phyloP scores from a whole-genome alignment of 176 grass and related monocot species.

The Ananas comosus region DNA sequence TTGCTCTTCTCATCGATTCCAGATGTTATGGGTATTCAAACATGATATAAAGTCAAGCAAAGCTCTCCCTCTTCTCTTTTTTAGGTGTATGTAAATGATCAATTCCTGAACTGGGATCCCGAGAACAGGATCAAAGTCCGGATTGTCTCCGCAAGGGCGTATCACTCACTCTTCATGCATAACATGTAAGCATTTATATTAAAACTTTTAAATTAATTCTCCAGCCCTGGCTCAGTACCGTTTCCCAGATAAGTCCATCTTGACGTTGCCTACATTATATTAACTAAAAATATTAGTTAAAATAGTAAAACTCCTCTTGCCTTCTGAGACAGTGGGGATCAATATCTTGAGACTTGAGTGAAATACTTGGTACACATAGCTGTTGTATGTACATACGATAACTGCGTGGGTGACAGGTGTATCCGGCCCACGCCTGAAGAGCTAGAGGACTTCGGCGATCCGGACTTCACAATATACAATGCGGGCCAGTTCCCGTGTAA shows the following conservation, averaged over 20 bases:
- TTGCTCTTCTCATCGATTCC: too few relatives aligned
- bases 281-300: slow-evolving; percentile 8
- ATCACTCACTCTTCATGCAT: slow-evolving; percentile 99
- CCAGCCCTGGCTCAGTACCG: slow-evolving; percentile 10
- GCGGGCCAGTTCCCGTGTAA: slow-evolving; percentile 97
- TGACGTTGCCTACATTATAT: slow-evolving; percentile 23
- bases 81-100: slow-evolving; percentile 91
- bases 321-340: slow-evolving; percentile 34
- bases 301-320: slow-evolving; percentile 20
- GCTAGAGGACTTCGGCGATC: slow-evolving; percentile 84
- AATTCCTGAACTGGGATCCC: slow-evolving; percentile 98
- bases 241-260: slow-evolving; percentile 69
- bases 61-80: not conserved
- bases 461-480: slow-evolving; percentile 99
- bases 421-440: slow-evolving; percentile 92
- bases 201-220: slow-evolving; percentile 15
- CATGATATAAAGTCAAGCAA: too few relatives aligned
- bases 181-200: slow-evolving; percentile 78
- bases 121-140: slow-evolving; percentile 96
- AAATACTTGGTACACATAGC: slow-evolving; percentile 15
- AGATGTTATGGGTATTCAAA: too few relatives aligned
- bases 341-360: not conserved
- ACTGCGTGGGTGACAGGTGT: slow-evolving; percentile 79
- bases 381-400: slow-evolving; percentile 45
- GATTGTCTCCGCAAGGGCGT: slow-evolving; percentile 89